Evolutionary conservation across 2,329 filamentous ascomycete genomes (phyloP).

Genomic region (Lecanicillium sp.): DNA sequence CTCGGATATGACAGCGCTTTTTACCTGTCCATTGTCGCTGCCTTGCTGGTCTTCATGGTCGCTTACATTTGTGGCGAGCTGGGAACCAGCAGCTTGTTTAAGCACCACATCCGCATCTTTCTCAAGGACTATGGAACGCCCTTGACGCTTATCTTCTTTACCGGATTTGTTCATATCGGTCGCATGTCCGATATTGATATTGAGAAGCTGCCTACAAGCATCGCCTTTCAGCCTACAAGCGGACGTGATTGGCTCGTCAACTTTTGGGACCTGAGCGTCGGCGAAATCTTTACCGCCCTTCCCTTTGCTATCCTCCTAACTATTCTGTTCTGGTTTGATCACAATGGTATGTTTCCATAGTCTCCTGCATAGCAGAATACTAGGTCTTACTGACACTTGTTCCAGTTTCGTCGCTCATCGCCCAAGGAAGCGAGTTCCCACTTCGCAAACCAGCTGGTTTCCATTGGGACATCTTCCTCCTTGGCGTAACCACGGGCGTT

Average conservation of each 20-base stretch:
- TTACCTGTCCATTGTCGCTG: slow-evolving; percentile 72
- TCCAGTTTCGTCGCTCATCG: slow-evolving; percentile 70
- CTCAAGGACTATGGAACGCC: slow-evolving; percentile 87
- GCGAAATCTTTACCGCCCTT: slow-evolving; percentile 74
- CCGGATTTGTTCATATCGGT: slow-evolving; percentile 80
- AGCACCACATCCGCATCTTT: slow-evolving; percentile 69
- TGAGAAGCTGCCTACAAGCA: slow-evolving; percentile 65
- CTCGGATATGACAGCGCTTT: slow-evolving; percentile 61
- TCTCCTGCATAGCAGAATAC: background rate
- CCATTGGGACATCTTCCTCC: slow-evolving; percentile 78
- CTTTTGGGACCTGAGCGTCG: slow-evolving; percentile 70
- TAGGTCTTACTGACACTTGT: slow-evolving; percentile 6
- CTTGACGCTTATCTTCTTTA: slow-evolving; percentile 77
- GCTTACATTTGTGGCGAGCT: slow-evolving; percentile 68
- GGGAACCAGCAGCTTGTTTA: slow-evolving; percentile 64
- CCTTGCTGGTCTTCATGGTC: slow-evolving; percentile 69
- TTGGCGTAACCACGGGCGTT: slow-evolving; percentile 69
- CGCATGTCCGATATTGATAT: slow-evolving; percentile 67
- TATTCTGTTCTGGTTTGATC: slow-evolving; percentile 83
- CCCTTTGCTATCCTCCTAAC: slow-evolving; percentile 80
- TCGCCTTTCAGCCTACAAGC: slow-evolving; percentile 70
- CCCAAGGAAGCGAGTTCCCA: slow-evolving; percentile 76
- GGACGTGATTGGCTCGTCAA: slow-evolving; percentile 69
- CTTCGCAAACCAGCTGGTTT: slow-evolving; percentile 75
- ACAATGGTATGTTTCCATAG: slow-evolving; percentile 53